phyloP scores from a whole-genome alignment of 345 rosid genomes.

The Dovyalis caffra region DNA sequence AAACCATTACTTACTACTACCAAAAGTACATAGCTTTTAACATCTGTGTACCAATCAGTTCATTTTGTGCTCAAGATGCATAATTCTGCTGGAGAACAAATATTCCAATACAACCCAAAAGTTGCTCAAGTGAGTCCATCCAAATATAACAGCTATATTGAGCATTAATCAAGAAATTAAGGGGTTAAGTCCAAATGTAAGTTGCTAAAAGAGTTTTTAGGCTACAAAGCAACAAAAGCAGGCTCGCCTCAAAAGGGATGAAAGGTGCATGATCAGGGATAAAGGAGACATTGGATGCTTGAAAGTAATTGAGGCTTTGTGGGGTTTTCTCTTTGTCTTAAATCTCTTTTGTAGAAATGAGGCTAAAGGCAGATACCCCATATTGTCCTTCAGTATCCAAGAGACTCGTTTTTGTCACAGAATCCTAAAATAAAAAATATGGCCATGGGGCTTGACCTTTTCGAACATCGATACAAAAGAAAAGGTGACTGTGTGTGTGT shows the following conservation, averaged over 20 bases:
- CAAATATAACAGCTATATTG: constrained; percentile 31
- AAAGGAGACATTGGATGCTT: constrained; percentile 47
- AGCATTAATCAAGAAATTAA: constrained; percentile 28
- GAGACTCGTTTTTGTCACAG: constrained; percentile 46
- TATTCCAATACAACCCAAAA: background rate
- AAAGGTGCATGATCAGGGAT: constrained; percentile 46
- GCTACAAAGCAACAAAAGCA: constrained; percentile 14
- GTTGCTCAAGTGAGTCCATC: constrained; percentile 23
- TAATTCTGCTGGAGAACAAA: background rate
- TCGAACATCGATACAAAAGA: constrained; percentile 29
- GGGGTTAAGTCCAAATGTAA: constrained; percentile 31
- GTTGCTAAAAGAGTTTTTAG: constrained; percentile 22
- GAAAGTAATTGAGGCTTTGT: constrained; percentile 39
- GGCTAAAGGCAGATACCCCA: constrained; percentile 24
- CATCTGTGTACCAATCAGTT: background rate
- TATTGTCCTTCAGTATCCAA: constrained; percentile 38
- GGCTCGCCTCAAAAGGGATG: constrained; percentile 60
- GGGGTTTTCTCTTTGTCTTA: constrained; percentile 46
- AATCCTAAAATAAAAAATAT: constrained; percentile 35
- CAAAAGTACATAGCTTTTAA: too few relatives aligned
- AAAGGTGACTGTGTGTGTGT: constrained; percentile 5
- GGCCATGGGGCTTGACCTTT: constrained; percentile 22
- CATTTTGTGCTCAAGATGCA: background rate
- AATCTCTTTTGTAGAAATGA: constrained; percentile 11
- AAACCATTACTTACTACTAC: too few relatives aligned